Base-by-base conservation (phyloP, 768 basidiomycete species). In the Nevesoporus exiguus region DNA sequence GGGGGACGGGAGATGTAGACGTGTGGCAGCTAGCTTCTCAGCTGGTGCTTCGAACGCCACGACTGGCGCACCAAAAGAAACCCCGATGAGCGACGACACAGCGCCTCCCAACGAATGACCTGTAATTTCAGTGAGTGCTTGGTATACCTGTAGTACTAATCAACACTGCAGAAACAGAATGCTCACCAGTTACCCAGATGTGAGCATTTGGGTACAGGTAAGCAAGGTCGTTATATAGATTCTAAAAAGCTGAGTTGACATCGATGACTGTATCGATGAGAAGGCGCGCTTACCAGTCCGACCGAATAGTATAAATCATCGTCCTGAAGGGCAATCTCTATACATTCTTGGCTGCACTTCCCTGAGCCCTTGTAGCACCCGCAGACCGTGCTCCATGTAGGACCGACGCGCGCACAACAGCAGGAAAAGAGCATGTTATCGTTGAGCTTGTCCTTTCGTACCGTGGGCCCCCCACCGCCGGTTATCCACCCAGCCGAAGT, bases 341-440 rank as follows among this genome's bases (percentile, higher is more conserved):
- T 62, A 69, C 96, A 98, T 4, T 78, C 77, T 60, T 86, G 81
- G 57, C 88, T 84, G 67, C 96, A 98, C 57, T 82, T 85, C 69
- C 84, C 82, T 14, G 79, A 73, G 2, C 90, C 82, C 7, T 83
- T 74, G 65, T 86, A 88, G 70, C 96, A 98, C 46, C 82, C 87
- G 67, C 96, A 98, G 1, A 97, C 96, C 0, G 96, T 79, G 19
- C 81, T 83, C 96, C 96, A 98, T 0, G 91, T 91, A 49, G 93
- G 90, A 31, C 90, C 92, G n/a, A 98, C 90, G 7, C 89, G 80
- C 2, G 93, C 95, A 64, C 96, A 98, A 70, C 96, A 98, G 71
- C 96, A 98, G 5, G 92, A 88, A 74, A 96, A 96, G 31, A 98
- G 73, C n/a, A 95, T 74, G 65, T 96, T 98, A 63, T 98, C 95